Evolutionary conservation across 2,329 filamentous ascomycete genomes (phyloP).

Genomic region (Fusarium miscanthi): DNA sequence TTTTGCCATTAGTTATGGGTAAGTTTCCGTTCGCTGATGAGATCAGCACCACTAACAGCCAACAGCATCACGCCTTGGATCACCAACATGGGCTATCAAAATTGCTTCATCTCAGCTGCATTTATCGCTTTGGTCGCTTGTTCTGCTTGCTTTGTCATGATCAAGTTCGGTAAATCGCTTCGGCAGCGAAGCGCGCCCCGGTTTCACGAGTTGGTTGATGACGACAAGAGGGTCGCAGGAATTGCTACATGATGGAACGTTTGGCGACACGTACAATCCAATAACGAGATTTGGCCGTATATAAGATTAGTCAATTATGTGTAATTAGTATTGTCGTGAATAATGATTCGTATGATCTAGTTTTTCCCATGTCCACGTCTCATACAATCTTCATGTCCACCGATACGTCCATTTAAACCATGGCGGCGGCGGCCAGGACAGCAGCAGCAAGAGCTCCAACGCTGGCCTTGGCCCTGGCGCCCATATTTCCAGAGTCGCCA

Average conservation of each 20-base stretch:
- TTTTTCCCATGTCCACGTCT: neutral
- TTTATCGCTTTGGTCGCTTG: slow-evolving; percentile 54
- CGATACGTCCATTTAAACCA: neutral
- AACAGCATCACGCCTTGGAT: slow-evolving; percentile 61
- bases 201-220: slow-evolving; percentile 26
- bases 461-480: slow-evolving; percentile 8
- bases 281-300: neutral
- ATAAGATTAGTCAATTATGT: neutral
- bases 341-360: slow-evolving; percentile 1
- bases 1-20: slow-evolving; percentile 50
- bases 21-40: neutral
- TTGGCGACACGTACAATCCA: neutral
- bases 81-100: slow-evolving; percentile 54
- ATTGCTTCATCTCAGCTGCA: slow-evolving; percentile 56
- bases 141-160: slow-evolving; percentile 56
- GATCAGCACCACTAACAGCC: neutral
- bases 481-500: slow-evolving; percentile 12
- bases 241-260: neutral
- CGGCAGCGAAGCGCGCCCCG: slow-evolving; percentile 31
- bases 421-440: slow-evolving; percentile 5
- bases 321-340: slow-evolving; percentile 8
- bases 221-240: slow-evolving; percentile 8
- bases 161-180: slow-evolving; percentile 57
- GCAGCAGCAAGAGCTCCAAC: slow-evolving; percentile 21
- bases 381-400: neutral